These are phyloP conservation scores for Pilasporangium apinafurcum DNA, from an alignment of 352 stramenopile species.

Conservation along the genomic window DNA sequence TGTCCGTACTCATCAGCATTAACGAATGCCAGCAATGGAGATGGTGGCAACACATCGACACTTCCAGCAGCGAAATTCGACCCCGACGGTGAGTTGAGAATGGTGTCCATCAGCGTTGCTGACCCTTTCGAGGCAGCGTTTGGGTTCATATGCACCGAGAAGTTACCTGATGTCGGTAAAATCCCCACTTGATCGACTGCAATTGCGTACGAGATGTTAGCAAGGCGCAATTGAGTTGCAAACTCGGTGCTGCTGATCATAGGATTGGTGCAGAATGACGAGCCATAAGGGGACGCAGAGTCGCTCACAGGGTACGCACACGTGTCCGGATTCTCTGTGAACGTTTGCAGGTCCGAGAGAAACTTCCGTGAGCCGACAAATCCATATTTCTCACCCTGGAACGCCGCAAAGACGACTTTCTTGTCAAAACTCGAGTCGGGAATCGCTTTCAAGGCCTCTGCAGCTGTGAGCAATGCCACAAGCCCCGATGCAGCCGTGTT, in stretches of 20 bases:
- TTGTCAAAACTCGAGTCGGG: conserved; percentile 59
- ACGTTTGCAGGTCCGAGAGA: conserved; percentile 53
- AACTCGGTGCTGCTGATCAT: conserved; percentile 67
- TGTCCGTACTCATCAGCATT: conserved; percentile 65
- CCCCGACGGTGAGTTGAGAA: conserved; percentile 39
- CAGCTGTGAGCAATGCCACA: conserved; percentile 66
- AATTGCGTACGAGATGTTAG: conserved; percentile 62
- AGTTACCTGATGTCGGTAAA: conserved; percentile 39
- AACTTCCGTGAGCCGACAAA: conserved; percentile 82
- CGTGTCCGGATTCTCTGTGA: conserved; percentile 36
- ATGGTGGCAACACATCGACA: conserved; percentile 44
- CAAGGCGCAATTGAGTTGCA: conserved; percentile 32
- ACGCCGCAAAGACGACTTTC: conserved; percentile 75
- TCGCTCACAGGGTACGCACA: conserved; percentile 38
- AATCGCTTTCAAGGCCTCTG: conserved; percentile 58
- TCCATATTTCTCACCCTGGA: conserved; percentile 76
- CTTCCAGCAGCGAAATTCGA: conserved; percentile 22
- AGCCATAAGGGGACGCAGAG: conserved; percentile 45
- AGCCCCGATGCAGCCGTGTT: conserved; percentile 72
- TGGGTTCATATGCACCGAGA: conserved; percentile 68
- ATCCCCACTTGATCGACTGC: conserved; percentile 74
- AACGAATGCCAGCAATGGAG: conserved; percentile 64
- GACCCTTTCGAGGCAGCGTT: conserved; percentile 25
- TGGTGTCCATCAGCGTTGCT: conserved; percentile 33
- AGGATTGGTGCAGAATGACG: conserved; percentile 60